phyloP scores from a whole-genome alignment of 2,329 filamentous ascomycete species.

The Alternaria dauci region DNA sequence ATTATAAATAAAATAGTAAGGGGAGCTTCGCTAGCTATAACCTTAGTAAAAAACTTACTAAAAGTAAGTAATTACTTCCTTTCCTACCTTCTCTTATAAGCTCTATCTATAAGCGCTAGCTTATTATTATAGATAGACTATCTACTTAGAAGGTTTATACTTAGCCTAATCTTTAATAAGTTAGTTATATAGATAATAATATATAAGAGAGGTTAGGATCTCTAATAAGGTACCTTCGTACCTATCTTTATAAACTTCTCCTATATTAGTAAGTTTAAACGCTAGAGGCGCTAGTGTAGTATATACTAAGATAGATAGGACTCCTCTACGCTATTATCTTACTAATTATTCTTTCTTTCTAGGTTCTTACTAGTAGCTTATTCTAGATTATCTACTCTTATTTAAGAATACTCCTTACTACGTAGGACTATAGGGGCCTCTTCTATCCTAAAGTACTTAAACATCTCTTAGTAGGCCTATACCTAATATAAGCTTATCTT shows the following conservation, averaged over 20 bases:
- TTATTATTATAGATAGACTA: slow-evolving; percentile 9
- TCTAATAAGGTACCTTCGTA: slow-evolving; percentile 21
- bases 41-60: slow-evolving; percentile 25
- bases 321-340: slow-evolving; percentile 25
- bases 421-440: slow-evolving; percentile 8
- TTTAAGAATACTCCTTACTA: slow-evolving; percentile 4
- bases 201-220: slow-evolving; percentile 4
- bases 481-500: slow-evolving; percentile 17
- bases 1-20: slow-evolving; percentile 14
- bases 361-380: slow-evolving; percentile 17
- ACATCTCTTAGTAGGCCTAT: slow-evolving; percentile 20
- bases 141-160: slow-evolving; percentile 8
- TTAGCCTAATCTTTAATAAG: slow-evolving; percentile 17
- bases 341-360: slow-evolving; percentile 19
- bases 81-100: slow-evolving; percentile 24
- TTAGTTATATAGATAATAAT: slow-evolving; percentile 16
- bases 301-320: slow-evolving; percentile 10
- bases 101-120: slow-evolving; percentile 18
- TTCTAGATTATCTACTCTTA: slow-evolving; percentile 23
- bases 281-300: not conserved
- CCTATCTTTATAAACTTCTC: slow-evolving; percentile 25
- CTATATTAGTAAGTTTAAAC: slow-evolving; percentile 19
- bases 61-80: slow-evolving; percentile 31
- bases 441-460: slow-evolving; percentile 24
- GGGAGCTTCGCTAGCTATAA: slow-evolving; percentile 12